phyloP scores from a whole-genome alignment of 106 monocot species.

The Dendrobium chrysotoxum region DNA sequence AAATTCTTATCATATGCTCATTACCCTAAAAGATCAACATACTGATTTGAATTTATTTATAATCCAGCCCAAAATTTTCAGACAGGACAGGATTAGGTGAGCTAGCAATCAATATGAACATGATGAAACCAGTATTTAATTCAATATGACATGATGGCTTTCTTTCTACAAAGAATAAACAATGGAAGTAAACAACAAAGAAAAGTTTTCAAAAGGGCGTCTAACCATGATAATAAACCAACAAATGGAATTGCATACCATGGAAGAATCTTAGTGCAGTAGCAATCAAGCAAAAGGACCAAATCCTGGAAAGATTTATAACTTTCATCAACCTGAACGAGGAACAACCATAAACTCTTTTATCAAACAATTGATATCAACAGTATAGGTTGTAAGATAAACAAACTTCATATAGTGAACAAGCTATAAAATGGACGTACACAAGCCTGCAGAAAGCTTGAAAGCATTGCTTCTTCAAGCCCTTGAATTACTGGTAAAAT shows the following conservation, averaged over 20 bases:
- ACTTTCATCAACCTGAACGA: conserved; percentile 37
- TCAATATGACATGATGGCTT: background rate
- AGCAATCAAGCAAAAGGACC: conserved; percentile 57
- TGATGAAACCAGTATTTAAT: background rate
- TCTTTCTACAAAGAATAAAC: background rate
- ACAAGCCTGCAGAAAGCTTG: conserved; percentile 38
- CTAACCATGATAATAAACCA: background rate
- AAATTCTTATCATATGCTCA: background rate
- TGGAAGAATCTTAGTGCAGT: conserved; percentile 58
- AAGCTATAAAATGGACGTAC: conserved; percentile 26
- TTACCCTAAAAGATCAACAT: background rate
- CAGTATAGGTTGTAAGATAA: background rate
- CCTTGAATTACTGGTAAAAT: conserved; percentile 46
- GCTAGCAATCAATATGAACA: background rate
- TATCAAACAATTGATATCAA: background rate
- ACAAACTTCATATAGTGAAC: background rate
- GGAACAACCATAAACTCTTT: conserved; percentile 2
- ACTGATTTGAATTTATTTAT: background rate
- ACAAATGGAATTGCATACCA: conserved; percentile 42
- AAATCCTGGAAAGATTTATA: conserved; percentile 30
- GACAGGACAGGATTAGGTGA: background rate
- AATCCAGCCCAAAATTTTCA: background rate
- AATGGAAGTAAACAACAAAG: background rate
- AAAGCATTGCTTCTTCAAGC: conserved; percentile 56
- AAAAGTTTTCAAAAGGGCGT: background rate